A percentile compares a stretch with the other conserved stretches of the same genome.
Conservation (phyloP, 257 asterid species). For the Solanum etuberosum region DNA sequence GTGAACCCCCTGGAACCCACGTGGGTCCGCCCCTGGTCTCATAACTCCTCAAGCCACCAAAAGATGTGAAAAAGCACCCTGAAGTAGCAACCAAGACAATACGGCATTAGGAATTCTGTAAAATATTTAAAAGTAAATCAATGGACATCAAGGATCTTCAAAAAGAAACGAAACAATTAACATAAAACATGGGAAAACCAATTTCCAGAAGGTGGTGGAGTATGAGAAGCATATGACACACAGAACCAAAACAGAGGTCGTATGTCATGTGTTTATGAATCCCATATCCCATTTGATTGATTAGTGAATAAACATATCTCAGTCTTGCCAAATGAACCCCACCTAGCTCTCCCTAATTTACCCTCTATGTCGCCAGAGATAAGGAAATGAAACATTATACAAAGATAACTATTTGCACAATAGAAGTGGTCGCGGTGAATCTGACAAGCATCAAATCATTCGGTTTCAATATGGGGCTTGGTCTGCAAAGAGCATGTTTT, state of each 20-base stretch:
- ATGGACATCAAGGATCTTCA: neutral
- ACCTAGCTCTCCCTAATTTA: neutral
- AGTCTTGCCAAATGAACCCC: neutral
- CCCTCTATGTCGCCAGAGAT: neutral
- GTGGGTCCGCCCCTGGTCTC: too few species aligned
- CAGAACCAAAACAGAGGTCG: neutral
- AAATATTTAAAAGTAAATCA: neutral
- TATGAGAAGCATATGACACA: neutral
- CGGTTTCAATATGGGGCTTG: neutral
- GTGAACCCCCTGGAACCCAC: too few species aligned
- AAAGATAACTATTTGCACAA: neutral
- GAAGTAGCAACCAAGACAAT: neutral
- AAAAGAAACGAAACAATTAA: neutral
- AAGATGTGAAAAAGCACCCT: slow-evolving; percentile 87
- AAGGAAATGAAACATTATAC: neutral
- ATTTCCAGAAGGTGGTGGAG: neutral
- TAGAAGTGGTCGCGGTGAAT: too few species aligned
- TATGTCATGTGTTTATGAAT: neutral
- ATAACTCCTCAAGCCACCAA: slow-evolving; percentile 88
- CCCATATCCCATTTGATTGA: neutral
- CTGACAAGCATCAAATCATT: neutral
- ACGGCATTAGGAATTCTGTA: neutral
- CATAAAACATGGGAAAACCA: neutral
- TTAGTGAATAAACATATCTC: neutral
- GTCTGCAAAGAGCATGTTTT: neutral